These are phyloP conservation scores for Balansia obtecta DNA, from an alignment of 2,329 filamentous ascomycete genomes.

Conservation along the genomic window DNA sequence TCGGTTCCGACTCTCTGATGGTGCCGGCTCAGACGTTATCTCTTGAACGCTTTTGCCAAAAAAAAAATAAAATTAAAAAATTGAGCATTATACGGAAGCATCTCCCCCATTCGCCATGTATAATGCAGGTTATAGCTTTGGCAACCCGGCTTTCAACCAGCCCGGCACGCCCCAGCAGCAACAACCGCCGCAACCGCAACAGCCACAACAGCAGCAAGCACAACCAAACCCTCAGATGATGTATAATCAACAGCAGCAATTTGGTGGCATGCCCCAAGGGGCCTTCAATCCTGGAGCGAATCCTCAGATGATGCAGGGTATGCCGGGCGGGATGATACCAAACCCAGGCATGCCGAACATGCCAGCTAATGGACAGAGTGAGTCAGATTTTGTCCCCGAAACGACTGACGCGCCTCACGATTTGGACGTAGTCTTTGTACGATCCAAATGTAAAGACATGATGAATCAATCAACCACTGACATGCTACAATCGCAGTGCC, in stretches of 20 bases:
- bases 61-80: too few species aligned
- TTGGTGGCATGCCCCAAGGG: constrained; percentile 39
- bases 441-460: too few species aligned
- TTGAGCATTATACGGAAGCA: neutral
- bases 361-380: constrained; percentile 47
- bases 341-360: constrained; percentile 47
- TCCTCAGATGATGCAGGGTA: constrained; percentile 42
- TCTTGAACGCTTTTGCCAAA: neutral
- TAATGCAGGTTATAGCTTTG: constrained; percentile 41
- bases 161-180: constrained; percentile 17
- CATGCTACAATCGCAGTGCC: constrained; percentile 29
- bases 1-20: neutral
- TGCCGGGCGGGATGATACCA: constrained; percentile 51
- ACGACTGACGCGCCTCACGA: neutral
- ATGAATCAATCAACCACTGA: constrained; percentile 1
- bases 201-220: constrained; percentile 21
- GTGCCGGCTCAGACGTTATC: neutral
- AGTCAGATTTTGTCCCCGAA: constrained; percentile 19
- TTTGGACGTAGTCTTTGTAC: too few species aligned
- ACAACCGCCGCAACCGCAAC: constrained; percentile 29
- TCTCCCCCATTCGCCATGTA: constrained; percentile 30
- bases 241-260: constrained; percentile 46
- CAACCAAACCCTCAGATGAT: constrained; percentile 40
- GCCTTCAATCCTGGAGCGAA: constrained; percentile 38
- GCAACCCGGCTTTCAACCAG: constrained; percentile 36